Percentiles rank a stretch among this genome's conserved stretches.
phyloP scores from a whole-genome alignment of 2,329 filamentous ascomycete genomes.

The Corniculantispora saksenae region DNA sequence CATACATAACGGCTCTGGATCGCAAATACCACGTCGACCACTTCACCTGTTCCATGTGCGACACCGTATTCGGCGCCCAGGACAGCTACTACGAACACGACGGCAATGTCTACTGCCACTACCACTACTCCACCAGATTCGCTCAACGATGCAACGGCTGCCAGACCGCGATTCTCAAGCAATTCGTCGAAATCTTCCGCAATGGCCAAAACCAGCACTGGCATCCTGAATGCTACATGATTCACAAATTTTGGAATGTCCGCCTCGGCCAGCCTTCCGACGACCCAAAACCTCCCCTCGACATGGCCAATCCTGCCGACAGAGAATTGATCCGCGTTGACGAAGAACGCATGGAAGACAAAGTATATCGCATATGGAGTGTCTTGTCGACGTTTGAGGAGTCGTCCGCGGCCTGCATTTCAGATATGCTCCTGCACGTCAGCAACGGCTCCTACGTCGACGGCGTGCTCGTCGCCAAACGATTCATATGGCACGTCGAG shows the following conservation, averaged over 20 bases:
- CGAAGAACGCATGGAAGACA: slow-evolving; percentile 95
- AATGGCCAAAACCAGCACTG: slow-evolving; percentile 98
- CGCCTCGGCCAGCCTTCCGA: slow-evolving; percentile 69
- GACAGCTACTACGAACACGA: slow-evolving; percentile 99
- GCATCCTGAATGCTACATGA: slow-evolving; percentile 99
- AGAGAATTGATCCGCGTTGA: slow-evolving; percentile 77
- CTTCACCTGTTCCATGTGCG: slow-evolving; percentile 96
- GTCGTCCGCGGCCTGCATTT: slow-evolving; percentile 96
- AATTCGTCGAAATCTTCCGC: slow-evolving; percentile 98
- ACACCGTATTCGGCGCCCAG: slow-evolving; percentile 95
- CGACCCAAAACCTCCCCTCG: slow-evolving; percentile 40
- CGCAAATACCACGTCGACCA: slow-evolving; percentile 99
- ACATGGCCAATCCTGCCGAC: slow-evolving; percentile 57
- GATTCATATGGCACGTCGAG: slow-evolving; percentile 95
- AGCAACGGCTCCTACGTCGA: slow-evolving; percentile 97
- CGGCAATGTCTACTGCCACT: slow-evolving; percentile 94
- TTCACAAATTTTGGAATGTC: slow-evolving; percentile 99
- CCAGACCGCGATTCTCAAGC: slow-evolving; percentile 94
- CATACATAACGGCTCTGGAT: slow-evolving; percentile 96
- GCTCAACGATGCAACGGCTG: slow-evolving; percentile 96
- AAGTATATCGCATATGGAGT: slow-evolving; percentile 98
- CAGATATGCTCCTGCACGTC: slow-evolving; percentile 97
- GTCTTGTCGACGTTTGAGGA: slow-evolving; percentile 96
- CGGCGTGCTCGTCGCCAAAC: slow-evolving; percentile 90
- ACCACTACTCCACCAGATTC: slow-evolving; percentile 97